These are phyloP conservation scores for Colletotrichum sp. DNA, from an alignment of 2,329 filamentous ascomycete genomes.

Conservation along the genomic window DNA sequence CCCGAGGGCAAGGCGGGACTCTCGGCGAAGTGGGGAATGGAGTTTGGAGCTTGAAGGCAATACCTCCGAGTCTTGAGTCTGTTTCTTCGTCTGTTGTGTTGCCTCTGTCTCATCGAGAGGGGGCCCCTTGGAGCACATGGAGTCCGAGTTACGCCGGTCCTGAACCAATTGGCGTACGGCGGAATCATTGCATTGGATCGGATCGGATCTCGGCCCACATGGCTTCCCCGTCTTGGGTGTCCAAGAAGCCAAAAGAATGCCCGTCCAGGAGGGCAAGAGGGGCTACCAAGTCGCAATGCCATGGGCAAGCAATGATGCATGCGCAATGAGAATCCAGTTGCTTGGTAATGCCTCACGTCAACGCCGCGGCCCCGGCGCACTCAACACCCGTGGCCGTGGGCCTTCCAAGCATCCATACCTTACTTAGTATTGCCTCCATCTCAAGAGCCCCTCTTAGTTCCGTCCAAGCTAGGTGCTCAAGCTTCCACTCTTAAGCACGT, in stretches of 20 bases:
- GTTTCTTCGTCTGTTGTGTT: not conserved
- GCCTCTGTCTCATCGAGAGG: constrained; percentile 1
- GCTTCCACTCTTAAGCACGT: constrained; percentile 1
- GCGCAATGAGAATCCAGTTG: not conserved
- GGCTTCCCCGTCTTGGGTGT: not conserved
- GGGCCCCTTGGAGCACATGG: not conserved
- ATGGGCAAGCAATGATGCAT: not conserved
- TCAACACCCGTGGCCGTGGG: not conserved
- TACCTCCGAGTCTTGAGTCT: not conserved
- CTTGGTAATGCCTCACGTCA: constrained; percentile 18
- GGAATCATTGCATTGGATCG: not conserved
- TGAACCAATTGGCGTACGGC: not conserved
- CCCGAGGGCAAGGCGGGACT: not conserved
- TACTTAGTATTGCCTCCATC: not conserved
- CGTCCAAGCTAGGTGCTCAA: not conserved
- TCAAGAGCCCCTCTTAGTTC: not conserved
- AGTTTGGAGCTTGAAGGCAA: not conserved
- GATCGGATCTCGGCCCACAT: constrained; percentile 2
- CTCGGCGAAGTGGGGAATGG: not conserved
- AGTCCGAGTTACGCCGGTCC: not conserved
- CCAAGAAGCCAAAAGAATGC: not conserved
- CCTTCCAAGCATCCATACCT: not conserved
- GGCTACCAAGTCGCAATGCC: not conserved
- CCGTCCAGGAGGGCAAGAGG: not conserved
- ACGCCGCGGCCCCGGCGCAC: not conserved